Conservation (phyloP, 345 rosid genomes). For the Lenwebbia sp. region DNA sequence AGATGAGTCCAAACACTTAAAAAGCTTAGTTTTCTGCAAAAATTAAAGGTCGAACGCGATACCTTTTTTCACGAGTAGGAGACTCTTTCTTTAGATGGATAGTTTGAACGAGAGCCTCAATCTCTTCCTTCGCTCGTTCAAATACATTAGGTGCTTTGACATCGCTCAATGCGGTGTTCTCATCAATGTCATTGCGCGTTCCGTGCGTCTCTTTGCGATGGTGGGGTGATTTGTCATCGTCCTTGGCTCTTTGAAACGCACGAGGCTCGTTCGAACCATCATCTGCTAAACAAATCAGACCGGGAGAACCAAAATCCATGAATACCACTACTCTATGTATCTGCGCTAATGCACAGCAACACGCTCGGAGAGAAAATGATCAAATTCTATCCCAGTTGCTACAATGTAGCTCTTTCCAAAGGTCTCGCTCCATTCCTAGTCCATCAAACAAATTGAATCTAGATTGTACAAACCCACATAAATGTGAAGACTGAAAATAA, state of each 20-base stretch:
- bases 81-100: slow-evolving; percentile 23
- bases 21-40: not conserved
- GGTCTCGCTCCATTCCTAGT: not conserved
- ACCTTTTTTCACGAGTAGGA: slow-evolving; percentile 17
- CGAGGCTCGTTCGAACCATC: not conserved
- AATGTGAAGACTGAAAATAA: not conserved
- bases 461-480: not conserved
- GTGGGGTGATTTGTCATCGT: not conserved
- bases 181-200: slow-evolving; percentile 21
- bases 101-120: slow-evolving; percentile 43
- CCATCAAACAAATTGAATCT: not conserved
- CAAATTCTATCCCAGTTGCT: not conserved
- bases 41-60: not conserved
- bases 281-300: not conserved
- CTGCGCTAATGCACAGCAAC: not conserved
- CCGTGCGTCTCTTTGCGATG: slow-evolving; percentile 18
- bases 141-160: slow-evolving; percentile 54
- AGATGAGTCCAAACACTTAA: not conserved
- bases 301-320: not conserved
- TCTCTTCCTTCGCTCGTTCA: slow-evolving; percentile 55
- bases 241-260: not conserved
- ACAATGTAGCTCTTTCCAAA: not conserved
- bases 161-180: slow-evolving; percentile 17
- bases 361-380: not conserved
- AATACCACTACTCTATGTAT: not conserved